A percentile compares a stretch with the other conserved stretches of the same genome.
phyloP scores from a whole-genome alignment of 169 alveolate species.

The Eimeria brunetti region DNA sequence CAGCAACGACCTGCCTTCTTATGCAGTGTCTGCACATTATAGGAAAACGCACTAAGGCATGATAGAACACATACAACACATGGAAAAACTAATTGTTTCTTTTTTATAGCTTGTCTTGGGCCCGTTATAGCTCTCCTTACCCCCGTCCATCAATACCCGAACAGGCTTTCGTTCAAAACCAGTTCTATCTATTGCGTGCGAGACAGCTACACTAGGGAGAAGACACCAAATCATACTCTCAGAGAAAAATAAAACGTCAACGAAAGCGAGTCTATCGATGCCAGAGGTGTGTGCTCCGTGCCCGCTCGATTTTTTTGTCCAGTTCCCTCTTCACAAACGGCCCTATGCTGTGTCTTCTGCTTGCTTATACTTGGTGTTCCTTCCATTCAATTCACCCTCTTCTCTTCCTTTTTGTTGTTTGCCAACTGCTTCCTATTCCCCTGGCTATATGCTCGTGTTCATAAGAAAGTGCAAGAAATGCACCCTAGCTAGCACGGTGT shows the following conservation, averaged over 20 bases:
- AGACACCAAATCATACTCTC: neutral
- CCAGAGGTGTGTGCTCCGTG: neutral
- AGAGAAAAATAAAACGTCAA: neutral
- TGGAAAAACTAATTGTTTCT: neutral
- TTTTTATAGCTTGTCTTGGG: neutral
- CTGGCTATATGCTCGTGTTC: neutral
- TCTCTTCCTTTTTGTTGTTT: neutral
- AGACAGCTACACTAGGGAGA: neutral
- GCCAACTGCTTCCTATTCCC: neutral
- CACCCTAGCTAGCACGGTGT: neutral
- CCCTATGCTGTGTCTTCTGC: neutral
- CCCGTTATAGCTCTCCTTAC: neutral
- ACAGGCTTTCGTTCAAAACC: no score
- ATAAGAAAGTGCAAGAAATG: neutral
- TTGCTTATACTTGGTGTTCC: neutral
- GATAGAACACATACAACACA: neutral
- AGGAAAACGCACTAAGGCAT: neutral
- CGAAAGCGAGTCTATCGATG: neutral
- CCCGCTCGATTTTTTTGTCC: neutral
- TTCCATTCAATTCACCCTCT: neutral
- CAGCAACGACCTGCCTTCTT: neutral
- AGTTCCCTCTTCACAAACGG: no score
- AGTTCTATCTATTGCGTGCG: neutral
- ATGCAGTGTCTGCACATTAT: neutral
- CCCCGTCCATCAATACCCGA: no score